phyloP scores from a whole-genome alignment of 2,329 filamentous ascomycete genomes.

The Diplodia seriata region DNA sequence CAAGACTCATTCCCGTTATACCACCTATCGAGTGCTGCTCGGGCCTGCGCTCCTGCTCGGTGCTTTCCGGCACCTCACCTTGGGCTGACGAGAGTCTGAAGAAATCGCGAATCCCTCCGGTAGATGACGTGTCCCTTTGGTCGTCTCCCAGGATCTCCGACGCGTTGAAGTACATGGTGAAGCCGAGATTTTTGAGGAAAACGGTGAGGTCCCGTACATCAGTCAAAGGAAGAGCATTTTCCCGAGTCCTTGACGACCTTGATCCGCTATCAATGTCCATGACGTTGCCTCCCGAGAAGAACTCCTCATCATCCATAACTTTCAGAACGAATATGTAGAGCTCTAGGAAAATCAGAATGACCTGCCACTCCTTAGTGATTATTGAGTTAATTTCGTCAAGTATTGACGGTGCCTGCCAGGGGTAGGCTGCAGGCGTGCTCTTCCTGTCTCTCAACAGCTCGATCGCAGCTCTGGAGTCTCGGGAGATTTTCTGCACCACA shows the following conservation, averaged over 20 bases:
- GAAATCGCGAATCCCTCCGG: conserved; percentile 47
- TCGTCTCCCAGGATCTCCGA: conserved; percentile 64
- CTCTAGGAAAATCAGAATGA: conserved; percentile 89
- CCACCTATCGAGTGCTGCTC: conserved; percentile 60
- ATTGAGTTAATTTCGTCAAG: neutral
- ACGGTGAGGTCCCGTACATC: conserved; percentile 77
- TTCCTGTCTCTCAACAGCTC: conserved; percentile 58
- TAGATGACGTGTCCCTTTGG: conserved; percentile 56
- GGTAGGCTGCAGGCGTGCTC: conserved; percentile 41
- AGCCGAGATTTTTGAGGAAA: conserved; percentile 90
- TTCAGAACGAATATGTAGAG: conserved; percentile 92
- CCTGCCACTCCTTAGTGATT: conserved; percentile 77
- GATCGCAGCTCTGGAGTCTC: conserved; percentile 65
- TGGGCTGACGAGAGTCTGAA: conserved; percentile 39
- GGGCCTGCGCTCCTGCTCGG: conserved; percentile 39
- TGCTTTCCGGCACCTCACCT: conserved; percentile 32
- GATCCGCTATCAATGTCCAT: conserved; percentile 16
- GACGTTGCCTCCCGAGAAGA: conserved; percentile 67
- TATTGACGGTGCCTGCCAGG: conserved; percentile 46
- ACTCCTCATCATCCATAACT: conserved; percentile 96
- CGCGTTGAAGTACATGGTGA: conserved; percentile 85
- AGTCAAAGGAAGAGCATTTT: conserved; percentile 71
- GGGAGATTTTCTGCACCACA: conserved; percentile 64
- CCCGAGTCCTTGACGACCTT: conserved; percentile 46
- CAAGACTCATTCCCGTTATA: conserved; percentile 74